Evolutionary conservation across 768 basidiomycete species (phyloP), one percentile per base, ranked within the genome.

Genomic region (Gelatoporia subvermispora): DNA sequence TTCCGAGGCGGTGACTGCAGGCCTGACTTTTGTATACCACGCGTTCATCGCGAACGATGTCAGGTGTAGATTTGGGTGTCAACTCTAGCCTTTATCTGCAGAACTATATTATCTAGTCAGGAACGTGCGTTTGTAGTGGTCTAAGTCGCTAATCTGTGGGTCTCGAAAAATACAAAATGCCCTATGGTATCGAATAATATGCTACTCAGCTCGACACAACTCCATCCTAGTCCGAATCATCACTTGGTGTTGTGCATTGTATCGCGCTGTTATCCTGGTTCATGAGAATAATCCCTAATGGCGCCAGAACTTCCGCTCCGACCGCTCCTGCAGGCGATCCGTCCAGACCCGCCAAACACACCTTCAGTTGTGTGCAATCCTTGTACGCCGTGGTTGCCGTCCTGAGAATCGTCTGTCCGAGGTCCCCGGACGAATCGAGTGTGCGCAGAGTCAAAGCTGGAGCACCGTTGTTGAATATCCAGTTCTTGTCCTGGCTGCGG

Each of bases 311-410:
- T 45, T 52, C 44, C 20, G 51, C 51, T 8, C 47, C 41, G 21
- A 56, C 51, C 4, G 36, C 18, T 3, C n/a, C 35, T 2, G 41
- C 49, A 21, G 34, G 15, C 22, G 39, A 24, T 10, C 35, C 44
- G 24, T 37, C 28, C 17, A 35, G 37, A 4, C 55, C 47, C 7
- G 47, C 41, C 9, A 52, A 34, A 28, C 51, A 52, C 20, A 56
- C 51, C 45, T 53, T 56, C 23, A 56, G 35, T 42, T 52, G 47
- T 5, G 55, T 52, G 41, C 45, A 50, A 25, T 56, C 55, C 10
- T 21, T 31, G 7, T 21, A 28, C 28, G 40, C 47, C n/a, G 51
- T 43, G 3, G 52, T 51, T 25, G 51, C 38, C 2, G 55, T 52
- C 4, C 46, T 37, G 1, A 52, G 44, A 13, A 56, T 48, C 7